Evolutionary conservation across 1,284 basidiomycete genomes (phyloP).

Genomic region (Moesziomyces antarcticus): DNA sequence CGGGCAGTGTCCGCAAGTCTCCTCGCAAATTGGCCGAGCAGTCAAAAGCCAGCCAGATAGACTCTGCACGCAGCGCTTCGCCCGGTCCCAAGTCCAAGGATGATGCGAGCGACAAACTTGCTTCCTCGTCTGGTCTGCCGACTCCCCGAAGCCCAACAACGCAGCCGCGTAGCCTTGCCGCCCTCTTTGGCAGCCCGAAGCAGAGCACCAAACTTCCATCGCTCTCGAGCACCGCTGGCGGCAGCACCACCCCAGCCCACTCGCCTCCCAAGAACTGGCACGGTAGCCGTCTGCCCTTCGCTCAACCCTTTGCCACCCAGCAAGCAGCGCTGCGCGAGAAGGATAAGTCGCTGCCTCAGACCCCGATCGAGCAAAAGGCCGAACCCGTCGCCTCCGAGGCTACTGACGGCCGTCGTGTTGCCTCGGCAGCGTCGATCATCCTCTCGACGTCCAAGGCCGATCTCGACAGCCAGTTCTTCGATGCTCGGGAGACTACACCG

Average conservation of each 20-base stretch:
- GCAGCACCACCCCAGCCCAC: conserved; percentile 41
- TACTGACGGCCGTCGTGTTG: conserved; percentile 11
- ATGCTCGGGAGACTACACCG: conserved; percentile 32
- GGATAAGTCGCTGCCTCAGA: conserved; percentile 28
- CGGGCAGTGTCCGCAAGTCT: conserved; percentile 44
- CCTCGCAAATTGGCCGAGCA: conserved; percentile 42
- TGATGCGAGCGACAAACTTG: neutral
- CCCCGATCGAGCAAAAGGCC: conserved; percentile 23
- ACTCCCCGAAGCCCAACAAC: conserved; percentile 28
- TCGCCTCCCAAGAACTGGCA: conserved; percentile 48
- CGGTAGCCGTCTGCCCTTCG: conserved; percentile 31
- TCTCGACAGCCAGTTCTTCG: conserved; percentile 39
- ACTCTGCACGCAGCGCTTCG: conserved; percentile 15
- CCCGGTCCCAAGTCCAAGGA: conserved; percentile 24
- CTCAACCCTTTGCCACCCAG: conserved; percentile 15
- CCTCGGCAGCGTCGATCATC: conserved; percentile 24
- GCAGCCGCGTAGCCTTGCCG: conserved; percentile 41
- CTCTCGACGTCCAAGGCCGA: conserved; percentile 21
- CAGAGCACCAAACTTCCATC: conserved; percentile 40
- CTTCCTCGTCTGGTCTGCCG: conserved; percentile 2
- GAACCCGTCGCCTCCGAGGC: neutral
- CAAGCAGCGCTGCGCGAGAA: conserved; percentile 13
- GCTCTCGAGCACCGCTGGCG: conserved; percentile 17
- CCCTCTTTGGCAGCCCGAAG: conserved; percentile 43
- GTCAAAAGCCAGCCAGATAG: conserved; percentile 15